A percentile compares a stretch with the other conserved stretches of the same genome.
These are phyloP conservation scores for Geranium brycei DNA, from an alignment of 345 rosid species.

Conservation along the genomic window DNA sequence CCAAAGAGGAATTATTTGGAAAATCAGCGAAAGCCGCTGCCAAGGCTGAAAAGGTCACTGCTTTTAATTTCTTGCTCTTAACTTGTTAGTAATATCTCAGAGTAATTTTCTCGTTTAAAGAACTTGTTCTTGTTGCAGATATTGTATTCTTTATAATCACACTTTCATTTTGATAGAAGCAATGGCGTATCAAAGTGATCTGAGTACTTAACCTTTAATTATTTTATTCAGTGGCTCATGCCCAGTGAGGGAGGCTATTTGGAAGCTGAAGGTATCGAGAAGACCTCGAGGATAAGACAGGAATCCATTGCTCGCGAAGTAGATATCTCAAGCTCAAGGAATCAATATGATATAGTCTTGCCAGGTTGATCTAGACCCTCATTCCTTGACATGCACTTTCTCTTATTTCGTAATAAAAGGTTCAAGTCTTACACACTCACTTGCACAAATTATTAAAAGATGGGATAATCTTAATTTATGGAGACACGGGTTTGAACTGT, in stretches of 20 bases:
- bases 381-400: neutral
- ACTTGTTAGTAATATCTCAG: neutral
- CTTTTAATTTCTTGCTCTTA: neutral
- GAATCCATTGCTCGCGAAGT: conserved; percentile 47
- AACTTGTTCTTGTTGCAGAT: neutral
- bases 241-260: conserved; percentile 74
- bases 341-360: conserved; percentile 69
- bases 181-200: neutral
- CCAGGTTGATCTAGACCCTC: conserved; percentile 41
- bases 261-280: conserved; percentile 81
- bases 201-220: conserved; percentile 2
- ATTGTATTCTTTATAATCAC: neutral
- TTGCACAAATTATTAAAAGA: too few relatives aligned
- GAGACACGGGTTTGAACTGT: neutral
- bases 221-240: conserved; percentile 60
- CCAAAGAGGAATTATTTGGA: conserved; percentile 51
- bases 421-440: neutral
- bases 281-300: conserved; percentile 71
- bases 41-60: conserved; percentile 60
- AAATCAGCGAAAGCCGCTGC: conserved; percentile 74
- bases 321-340: conserved; percentile 45
- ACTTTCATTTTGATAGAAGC: neutral
- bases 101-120: neutral
- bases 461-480: too few relatives aligned
- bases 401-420: neutral